Evolutionary conservation across 2,329 filamentous ascomycete genomes (phyloP).

Genomic region (Akanthomyces uredinophilus): DNA sequence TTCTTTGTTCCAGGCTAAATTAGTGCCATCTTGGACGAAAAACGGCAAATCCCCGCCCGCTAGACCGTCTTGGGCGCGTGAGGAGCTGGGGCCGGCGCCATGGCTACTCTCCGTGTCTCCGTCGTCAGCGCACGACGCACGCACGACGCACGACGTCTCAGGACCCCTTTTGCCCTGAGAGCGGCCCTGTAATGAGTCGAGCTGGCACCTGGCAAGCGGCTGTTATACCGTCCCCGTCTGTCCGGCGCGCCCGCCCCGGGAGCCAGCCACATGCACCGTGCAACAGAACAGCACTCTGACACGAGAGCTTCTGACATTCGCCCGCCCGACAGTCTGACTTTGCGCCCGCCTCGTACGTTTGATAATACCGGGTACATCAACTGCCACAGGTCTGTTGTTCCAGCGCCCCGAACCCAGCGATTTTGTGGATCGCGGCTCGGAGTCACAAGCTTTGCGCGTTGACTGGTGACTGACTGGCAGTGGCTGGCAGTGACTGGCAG

Average conservation of each 20-base stretch:
- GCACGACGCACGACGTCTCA: neutral
- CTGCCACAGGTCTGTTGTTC: neutral
- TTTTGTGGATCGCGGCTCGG: slow-evolving; percentile 15
- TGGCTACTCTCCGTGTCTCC: slow-evolving; percentile 15
- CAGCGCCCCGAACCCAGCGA: slow-evolving; percentile 14
- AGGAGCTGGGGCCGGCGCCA: slow-evolving; percentile 14
- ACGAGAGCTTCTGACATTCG: neutral
- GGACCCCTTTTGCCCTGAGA: slow-evolving; percentile 1
- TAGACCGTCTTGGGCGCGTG: neutral
- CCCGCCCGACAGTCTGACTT: slow-evolving; percentile 1
- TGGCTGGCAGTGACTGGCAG: no score
- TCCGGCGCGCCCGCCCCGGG: neutral
- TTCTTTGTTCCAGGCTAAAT: neutral
- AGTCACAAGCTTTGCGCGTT: slow-evolving; percentile 12
- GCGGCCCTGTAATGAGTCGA: neutral
- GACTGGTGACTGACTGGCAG: no score
- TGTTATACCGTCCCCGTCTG: slow-evolving; percentile 8
- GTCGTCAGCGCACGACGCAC: neutral
- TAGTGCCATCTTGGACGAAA: neutral
- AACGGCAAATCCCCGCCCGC: slow-evolving; percentile 11
- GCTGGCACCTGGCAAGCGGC: slow-evolving; percentile 5
- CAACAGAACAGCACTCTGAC: neutral
- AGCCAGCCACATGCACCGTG: slow-evolving; percentile 7
- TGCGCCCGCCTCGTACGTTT: slow-evolving; percentile 8
- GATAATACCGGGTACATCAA: slow-evolving; percentile 1